A percentile compares a stretch with the other conserved stretches of the same genome.
These are phyloP conservation scores for Annulohypoxylon bovei DNA, from an alignment of 495 filamentous ascomycete genomes.

Conservation along the genomic window DNA sequence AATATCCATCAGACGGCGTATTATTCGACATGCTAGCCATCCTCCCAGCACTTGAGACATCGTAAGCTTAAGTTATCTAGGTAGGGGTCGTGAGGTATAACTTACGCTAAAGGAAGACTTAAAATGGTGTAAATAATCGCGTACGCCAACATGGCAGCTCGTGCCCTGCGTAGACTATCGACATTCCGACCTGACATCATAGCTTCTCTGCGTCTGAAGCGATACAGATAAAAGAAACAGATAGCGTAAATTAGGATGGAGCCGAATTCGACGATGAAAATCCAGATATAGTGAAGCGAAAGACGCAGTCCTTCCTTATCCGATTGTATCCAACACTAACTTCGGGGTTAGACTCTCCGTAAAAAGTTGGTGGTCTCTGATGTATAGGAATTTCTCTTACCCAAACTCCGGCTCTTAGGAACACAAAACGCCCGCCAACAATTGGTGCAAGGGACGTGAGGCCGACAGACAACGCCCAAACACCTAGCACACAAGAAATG, in stretches of 20 bases:
- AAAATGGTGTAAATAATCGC: conserved; percentile 36
- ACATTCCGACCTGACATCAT: conserved; percentile 18
- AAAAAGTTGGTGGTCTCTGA: not conserved
- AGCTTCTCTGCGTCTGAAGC: conserved; percentile 47
- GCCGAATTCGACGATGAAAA: conserved; percentile 72
- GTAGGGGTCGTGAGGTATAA: not conserved
- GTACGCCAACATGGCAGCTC: conserved; percentile 41
- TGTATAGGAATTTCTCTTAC: conserved; percentile 46
- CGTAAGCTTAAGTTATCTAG: conserved; percentile 10
- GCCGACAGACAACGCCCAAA: conserved; percentile 61
- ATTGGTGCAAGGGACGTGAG: conserved; percentile 63
- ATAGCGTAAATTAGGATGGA: conserved; percentile 66
- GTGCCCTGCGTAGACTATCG: conserved; percentile 20
- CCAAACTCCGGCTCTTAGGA: conserved; percentile 64
- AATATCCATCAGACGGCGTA: conserved; percentile 59
- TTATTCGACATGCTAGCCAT: conserved; percentile 65
- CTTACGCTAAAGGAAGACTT: conserved; percentile 42
- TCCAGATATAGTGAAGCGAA: conserved; percentile 73
- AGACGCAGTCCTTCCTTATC: conserved; percentile 52
- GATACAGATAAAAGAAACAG: conserved; percentile 65
- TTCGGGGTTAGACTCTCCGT: conserved; percentile 8
- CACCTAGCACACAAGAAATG: conserved; percentile 51
- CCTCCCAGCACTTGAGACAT: conserved; percentile 68
- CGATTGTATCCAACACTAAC: conserved; percentile 66
- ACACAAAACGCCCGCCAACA: conserved; percentile 57